Evolutionary conservation across 495 filamentous ascomycete genomes (phyloP).

Genomic region (Tuber brumale): DNA sequence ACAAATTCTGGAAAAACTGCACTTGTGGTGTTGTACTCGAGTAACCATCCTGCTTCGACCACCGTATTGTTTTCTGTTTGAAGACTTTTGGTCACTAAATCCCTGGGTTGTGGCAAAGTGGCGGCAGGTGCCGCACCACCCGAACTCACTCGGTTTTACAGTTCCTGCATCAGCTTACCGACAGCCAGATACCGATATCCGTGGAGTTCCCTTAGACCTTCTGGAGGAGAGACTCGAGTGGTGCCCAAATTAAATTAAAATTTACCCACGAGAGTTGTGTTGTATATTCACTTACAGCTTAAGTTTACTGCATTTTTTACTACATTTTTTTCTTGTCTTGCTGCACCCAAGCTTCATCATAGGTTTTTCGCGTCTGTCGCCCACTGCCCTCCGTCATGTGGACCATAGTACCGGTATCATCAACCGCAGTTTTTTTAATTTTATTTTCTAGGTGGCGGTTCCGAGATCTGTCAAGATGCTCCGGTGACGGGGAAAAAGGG

Average conservation of each 20-base stretch:
- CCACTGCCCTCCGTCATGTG: not conserved
- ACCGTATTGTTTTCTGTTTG: not conserved
- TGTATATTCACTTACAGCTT: not conserved
- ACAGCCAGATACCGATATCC: not conserved
- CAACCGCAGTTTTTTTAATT: not conserved
- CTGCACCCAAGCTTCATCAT: too few species aligned
- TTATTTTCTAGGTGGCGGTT: not conserved
- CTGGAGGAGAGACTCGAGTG: not conserved
- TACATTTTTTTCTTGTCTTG: not conserved
- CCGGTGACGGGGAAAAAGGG: not conserved
- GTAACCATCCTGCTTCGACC: not conserved
- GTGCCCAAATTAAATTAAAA: not conserved
- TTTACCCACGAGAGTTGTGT: not conserved
- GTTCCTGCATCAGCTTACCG: not conserved
- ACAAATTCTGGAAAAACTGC: too few species aligned
- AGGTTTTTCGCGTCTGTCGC: too few species aligned
- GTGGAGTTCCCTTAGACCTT: not conserved
- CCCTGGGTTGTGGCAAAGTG: not conserved
- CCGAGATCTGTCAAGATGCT: not conserved
- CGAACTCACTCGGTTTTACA: not conserved
- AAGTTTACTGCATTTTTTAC: too few species aligned
- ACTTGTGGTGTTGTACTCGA: not conserved
- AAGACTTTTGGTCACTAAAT: not conserved
- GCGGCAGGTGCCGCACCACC: not conserved
- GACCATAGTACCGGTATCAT: not conserved